phyloP scores from a whole-genome alignment of 495 filamentous ascomycete species.

The Penicillium macrosclerotiorum region DNA sequence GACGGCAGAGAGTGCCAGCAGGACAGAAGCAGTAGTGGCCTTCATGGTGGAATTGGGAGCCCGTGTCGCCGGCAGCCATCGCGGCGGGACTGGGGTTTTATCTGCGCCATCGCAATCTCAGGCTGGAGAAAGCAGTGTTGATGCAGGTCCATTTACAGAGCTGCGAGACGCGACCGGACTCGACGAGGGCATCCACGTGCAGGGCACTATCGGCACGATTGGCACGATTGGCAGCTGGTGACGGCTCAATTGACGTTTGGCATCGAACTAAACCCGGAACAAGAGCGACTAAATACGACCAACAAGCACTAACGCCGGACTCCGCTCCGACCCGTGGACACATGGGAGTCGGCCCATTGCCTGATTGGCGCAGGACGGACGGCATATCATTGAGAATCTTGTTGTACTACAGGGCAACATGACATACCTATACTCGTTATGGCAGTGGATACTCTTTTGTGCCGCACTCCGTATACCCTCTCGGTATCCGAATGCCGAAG shows the following conservation, averaged over 20 bases:
- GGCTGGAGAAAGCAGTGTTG: background rate
- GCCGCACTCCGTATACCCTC: too few species aligned
- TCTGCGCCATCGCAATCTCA: background rate
- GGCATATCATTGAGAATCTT: too few species aligned
- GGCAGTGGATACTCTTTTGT: too few species aligned
- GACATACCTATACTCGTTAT: too few species aligned
- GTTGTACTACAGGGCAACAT: too few species aligned
- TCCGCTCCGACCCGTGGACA: background rate
- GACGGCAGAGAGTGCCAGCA: conserved; percentile 19
- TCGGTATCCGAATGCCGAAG: too few species aligned
- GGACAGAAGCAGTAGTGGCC: conserved; percentile 17
- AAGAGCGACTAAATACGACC: background rate
- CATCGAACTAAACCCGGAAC: background rate
- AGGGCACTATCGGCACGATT: background rate
- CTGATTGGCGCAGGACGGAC: conserved; percentile 1
- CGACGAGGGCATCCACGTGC: background rate
- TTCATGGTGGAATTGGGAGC: conserved; percentile 16
- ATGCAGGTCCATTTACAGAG: background rate
- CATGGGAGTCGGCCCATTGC: background rate
- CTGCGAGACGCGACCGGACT: background rate
- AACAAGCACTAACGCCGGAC: conserved; percentile 2
- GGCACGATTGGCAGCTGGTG: background rate
- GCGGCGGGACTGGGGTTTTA: conserved; percentile 2
- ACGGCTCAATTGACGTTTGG: background rate
- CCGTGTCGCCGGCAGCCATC: background rate